Base-by-base conservation (phyloP, 306 rosid genomes). In the Luffa acutangula region DNA sequence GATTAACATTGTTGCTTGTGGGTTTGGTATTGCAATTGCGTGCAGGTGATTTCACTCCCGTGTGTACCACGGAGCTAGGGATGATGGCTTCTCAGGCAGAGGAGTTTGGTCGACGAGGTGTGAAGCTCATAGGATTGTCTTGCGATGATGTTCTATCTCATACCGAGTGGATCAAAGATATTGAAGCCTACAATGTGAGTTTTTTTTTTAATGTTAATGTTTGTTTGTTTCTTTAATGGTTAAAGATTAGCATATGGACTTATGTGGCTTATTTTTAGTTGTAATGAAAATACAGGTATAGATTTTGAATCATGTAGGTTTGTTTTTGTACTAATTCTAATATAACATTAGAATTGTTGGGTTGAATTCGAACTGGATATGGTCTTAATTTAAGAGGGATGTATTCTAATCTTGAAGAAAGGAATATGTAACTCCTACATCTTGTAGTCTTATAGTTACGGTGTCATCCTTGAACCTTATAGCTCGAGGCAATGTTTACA, bases 41-140 rank as follows among this genome's bases (percentile, higher is more conserved):
- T 80, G 65, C 71, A 90, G 98, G 90, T 73, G 94, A 94, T 86
- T 94, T 92, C 87, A 92, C 98, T 17, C 96, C 94, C 0, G 92
- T 94, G 20, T 90, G 98, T 80, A 90, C 98, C 5, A 94, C 97
- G 10, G 97, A 92, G 66, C 94, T 94, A 21, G 94, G 89, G 1
- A 85, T 87, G 84, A 89, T 91, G 85, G 93, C 95, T 8, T 82
- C 86, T 36, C 85, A 86, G 65, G 66, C 92, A 14, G 48, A 36
- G 3, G 87, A 88, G 65, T 89, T 94, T 53, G 33, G 41, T 21
- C 83, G 85, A 82, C 25, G 83, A 34, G 93, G 97, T 75, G 93
- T 92, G 65, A 84, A 83, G 90, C 88, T 92, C 0, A 2, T 94
- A 76, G 97, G 97, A 4, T 39, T 92, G 64, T 94, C 98, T 39